A percentile compares a stretch with the other conserved stretches of the same genome.
Evolutionary conservation across 1,284 basidiomycete genomes (phyloP).

Genomic region (Ganoderma lucidum): DNA sequence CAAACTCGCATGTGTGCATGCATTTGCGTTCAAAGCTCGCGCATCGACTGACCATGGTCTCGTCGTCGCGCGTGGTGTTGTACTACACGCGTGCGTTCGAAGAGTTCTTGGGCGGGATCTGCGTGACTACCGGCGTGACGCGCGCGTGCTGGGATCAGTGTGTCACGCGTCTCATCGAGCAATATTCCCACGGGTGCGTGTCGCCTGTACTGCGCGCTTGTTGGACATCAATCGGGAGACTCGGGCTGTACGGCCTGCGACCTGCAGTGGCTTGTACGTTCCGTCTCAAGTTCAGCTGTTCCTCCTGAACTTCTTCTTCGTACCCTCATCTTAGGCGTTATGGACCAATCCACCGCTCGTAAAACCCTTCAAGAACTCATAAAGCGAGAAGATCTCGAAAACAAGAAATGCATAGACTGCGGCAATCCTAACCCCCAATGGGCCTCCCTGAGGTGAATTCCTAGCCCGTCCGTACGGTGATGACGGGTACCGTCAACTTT

Average conservation of each 20-base stretch:
- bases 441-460: constrained; percentile 77
- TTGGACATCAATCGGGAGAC: constrained; percentile 13
- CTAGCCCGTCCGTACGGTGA: constrained; percentile 30
- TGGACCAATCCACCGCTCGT: constrained; percentile 77
- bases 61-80: neutral
- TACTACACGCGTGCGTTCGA: neutral
- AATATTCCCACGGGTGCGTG: constrained; percentile 28
- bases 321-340: constrained; percentile 30
- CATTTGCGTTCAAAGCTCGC: neutral
- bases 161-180: constrained; percentile 27
- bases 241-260: constrained; percentile 18
- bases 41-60: neutral
- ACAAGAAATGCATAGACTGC: constrained; percentile 86
- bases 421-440: constrained; percentile 89
- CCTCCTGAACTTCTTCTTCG: constrained; percentile 11
- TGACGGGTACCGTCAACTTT: constrained; percentile 26
- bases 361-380: constrained; percentile 79
- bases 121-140: neutral
- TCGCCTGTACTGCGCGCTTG: constrained; percentile 7
- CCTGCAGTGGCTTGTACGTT: neutral
- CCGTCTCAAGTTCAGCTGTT: constrained; percentile 7
- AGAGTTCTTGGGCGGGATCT: neutral
- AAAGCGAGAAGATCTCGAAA: constrained; percentile 74
- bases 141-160: neutral
- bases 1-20: neutral